Evolutionary conservation across 2,329 filamentous ascomycete genomes (phyloP), one percentile per base, ranked within the genome.

Genomic region (Xylariomycetidae sp.): DNA sequence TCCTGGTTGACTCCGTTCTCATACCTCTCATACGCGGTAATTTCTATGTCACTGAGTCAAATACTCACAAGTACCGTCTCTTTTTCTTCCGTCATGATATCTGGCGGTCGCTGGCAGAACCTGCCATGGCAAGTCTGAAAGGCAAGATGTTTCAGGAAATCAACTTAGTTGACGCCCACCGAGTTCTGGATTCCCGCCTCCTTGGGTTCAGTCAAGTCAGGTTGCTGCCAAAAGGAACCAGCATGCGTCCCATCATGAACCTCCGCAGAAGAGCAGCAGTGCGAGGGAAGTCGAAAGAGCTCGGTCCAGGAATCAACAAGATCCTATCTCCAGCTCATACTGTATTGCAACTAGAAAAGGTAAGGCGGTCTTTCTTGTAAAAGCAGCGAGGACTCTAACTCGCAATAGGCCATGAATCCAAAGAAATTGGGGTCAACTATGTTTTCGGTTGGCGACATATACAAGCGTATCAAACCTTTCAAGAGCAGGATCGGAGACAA

Each of bases 71-170:
- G 12, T 88, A 92, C 49, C 78, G 80, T 17, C 64, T 97, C 1
- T 95, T 94, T 58, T 98, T 88, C 62, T 97, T 96, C 55, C 84
- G 90, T 4, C 92, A 98, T 45, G 92, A 98, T 58, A 70, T 92
- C 8, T 98, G 92, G 92, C 78, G 76, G 31, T 72, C 72, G 25
- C 60, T 97, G 20, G 78, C 82, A 2, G 81, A 89, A 47, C 85
- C 88, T 6, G 77, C 82, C 0, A 66, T 96, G 54, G 58, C 69
- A 1, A 63, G 64, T 1, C 63, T 97, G 15, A 92, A 84, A 51
- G 46, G 63, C 2, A 72, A 64, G 7, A 88, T 94, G 74, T 87
- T 96, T 42, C 83, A 92, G 44, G 85, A 92, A 48, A 64, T 96
- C 25, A 76, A 72, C 26, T 51, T 69, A 1, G 66, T 69, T 0